phyloP scores from a whole-genome alignment of 129 eudicot genomes.

The Lactuca saligna region DNA sequence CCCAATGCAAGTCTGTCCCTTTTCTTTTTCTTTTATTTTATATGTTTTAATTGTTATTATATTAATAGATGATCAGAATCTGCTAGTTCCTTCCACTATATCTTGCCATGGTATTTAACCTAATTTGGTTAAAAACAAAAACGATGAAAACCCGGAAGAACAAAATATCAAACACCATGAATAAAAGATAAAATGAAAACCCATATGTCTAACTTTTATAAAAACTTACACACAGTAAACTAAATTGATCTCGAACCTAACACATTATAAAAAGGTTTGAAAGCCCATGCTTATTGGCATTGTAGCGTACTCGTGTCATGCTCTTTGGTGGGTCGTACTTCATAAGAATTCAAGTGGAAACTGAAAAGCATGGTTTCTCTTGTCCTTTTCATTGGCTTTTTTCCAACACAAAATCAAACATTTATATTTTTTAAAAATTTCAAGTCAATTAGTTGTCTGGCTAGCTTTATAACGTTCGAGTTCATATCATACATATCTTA shows the following conservation, averaged over 20 bases:
- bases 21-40: no score
- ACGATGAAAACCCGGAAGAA: neutral
- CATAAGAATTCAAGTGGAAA: constrained; percentile 27
- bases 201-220: no score
- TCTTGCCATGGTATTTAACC: neutral
- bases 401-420: constrained; percentile 12
- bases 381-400: constrained; percentile 23
- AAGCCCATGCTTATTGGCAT: neutral
- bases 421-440: neutral
- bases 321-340: constrained; percentile 34
- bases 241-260: neutral
- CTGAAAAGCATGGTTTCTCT: constrained; percentile 29
- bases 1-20: no score
- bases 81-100: no score
- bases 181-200: no score
- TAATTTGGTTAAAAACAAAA: neutral
- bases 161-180: neutral
- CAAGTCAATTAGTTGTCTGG: neutral
- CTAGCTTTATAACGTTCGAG: neutral
- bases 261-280: constrained; percentile 1
- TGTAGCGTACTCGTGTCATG: constrained; percentile 21
- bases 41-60: no score
- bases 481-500: neutral
- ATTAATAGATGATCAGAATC: no score
- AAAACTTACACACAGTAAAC: neutral